Evolutionary conservation across 495 filamentous ascomycete species (phyloP), one percentile per base, ranked within the genome.

Genomic region (Podospora fimiseda): DNA sequence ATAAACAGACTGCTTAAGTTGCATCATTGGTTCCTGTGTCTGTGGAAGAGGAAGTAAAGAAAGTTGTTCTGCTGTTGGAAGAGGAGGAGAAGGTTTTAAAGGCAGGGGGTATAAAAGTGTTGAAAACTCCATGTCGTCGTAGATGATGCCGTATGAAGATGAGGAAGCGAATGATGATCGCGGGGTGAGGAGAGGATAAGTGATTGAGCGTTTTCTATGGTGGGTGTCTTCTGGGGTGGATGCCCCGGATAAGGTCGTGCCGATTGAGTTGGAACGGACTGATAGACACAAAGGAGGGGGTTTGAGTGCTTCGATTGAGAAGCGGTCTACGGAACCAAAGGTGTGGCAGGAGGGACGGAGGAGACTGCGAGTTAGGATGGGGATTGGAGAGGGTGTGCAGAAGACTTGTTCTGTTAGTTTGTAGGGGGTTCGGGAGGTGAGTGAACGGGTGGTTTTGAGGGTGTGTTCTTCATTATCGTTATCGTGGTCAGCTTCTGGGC

Each of bases 341-440:
- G 44, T 47, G 44, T 47, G 44, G n/a, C 44, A 47, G 9, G 44
- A 47, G 3, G 44, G 22, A 2, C 44, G 44, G 27, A 11, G 27
- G 27, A 33, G 27, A 33, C 27, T 33, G 27, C 27, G 27, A 11
- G 11, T 33, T 33, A 5, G 27, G 6, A 33, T 5, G 11, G 27
- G 27, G 11, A 33, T 11, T 5, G 27, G 5, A 6, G 27, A 11
- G 5, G 27, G 27, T 33, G 27, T 33, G 27, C 11, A 33, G 11
- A 33, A 33, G 27, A 33, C 27, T 11, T 5, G 27, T 33, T 33
- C 27, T 5, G 27, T 33, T 5, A 11, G 6, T 5, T 11, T 5
- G 27, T 5, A 33, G 11, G 27, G 27, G 27, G 6, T 33, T 6
- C 27, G 27, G 27, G 27, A 33, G 27, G 27, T 6, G 27, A 33